phyloP scores from a whole-genome alignment of 2,329 filamentous ascomycete species.

The Berkeleyomyces basicola region DNA sequence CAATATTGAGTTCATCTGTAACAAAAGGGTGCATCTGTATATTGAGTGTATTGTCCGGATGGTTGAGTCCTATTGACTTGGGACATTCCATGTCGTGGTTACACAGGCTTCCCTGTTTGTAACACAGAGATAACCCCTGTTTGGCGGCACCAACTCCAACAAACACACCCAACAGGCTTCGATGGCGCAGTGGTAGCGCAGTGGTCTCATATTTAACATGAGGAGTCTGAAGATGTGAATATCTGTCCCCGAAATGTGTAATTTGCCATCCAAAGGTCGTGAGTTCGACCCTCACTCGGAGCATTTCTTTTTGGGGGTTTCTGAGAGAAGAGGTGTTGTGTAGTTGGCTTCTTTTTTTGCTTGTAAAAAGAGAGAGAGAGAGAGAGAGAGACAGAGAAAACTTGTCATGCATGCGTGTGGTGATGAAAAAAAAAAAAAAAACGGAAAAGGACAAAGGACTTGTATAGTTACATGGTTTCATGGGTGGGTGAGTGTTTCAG shows the following conservation, averaged over 20 bases:
- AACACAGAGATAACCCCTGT: background rate
- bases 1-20: no score
- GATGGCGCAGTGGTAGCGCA: conserved; percentile 14
- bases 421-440: no score
- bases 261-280: conserved; percentile 14
- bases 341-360: background rate
- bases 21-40: no score
- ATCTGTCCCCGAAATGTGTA: background rate
- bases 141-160: background rate
- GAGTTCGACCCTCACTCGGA: conserved; percentile 15
- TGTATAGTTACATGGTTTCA: no score
- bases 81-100: background rate
- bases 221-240: conserved; percentile 9
- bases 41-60: no score
- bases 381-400: no score
- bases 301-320: conserved; percentile 6
- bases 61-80: no score
- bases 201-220: conserved; percentile 12
- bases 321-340: background rate
- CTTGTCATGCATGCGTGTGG: no score
- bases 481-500: no score
- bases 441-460: no score
- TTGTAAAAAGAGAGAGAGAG: background rate
- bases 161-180: conserved; percentile 8
- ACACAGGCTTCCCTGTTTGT: background rate